phyloP scores from a whole-genome alignment of 1,284 basidiomycete genomes.

The Leccinum huronense region DNA sequence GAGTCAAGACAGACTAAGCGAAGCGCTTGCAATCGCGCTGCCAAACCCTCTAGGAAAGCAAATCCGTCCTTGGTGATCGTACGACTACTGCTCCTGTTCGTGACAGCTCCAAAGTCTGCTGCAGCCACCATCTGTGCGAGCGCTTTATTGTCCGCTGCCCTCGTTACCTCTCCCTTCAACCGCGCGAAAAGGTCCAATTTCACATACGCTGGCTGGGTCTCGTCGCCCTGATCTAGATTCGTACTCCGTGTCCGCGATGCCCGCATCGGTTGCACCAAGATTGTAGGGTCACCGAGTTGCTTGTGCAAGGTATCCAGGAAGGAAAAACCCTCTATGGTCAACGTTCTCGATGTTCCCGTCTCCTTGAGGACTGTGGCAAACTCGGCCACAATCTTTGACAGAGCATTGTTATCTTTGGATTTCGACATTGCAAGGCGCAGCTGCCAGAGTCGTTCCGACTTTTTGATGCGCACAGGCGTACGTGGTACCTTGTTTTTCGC shows the following conservation, averaged over 20 bases:
- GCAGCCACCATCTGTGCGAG: conserved; percentile 62
- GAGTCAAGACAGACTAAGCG: conserved; percentile 1
- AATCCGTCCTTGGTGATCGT: conserved; percentile 76
- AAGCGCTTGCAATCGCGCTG: conserved; percentile 44
- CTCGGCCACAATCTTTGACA: conserved; percentile 53
- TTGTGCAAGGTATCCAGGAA: conserved; percentile 68
- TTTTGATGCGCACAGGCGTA: conserved; percentile 40
- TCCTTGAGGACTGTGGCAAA: conserved; percentile 59
- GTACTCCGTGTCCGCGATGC: conserved; percentile 43
- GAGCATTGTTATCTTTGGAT: conserved; percentile 52
- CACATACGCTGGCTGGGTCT: conserved; percentile 44
- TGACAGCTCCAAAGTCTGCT: conserved; percentile 65
- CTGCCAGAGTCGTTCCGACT: conserved; percentile 52
- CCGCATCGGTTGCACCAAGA: conserved; percentile 54
- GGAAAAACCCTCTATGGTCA: conserved; percentile 68
- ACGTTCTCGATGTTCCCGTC: conserved; percentile 60
- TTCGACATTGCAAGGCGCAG: conserved; percentile 43
- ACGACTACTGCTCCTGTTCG: conserved; percentile 60
- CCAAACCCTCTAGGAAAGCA: conserved; percentile 62
- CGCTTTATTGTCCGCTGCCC: conserved; percentile 49
- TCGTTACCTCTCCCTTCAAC: conserved; percentile 51
- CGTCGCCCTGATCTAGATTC: conserved; percentile 34
- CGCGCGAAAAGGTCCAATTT: conserved; percentile 59
- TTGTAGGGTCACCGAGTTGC: conserved; percentile 64
- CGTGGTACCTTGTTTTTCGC: conserved; percentile 26